Evolutionary conservation across 2,329 filamentous ascomycete species (phyloP).

Genomic region (Monosporascus ibericus): DNA sequence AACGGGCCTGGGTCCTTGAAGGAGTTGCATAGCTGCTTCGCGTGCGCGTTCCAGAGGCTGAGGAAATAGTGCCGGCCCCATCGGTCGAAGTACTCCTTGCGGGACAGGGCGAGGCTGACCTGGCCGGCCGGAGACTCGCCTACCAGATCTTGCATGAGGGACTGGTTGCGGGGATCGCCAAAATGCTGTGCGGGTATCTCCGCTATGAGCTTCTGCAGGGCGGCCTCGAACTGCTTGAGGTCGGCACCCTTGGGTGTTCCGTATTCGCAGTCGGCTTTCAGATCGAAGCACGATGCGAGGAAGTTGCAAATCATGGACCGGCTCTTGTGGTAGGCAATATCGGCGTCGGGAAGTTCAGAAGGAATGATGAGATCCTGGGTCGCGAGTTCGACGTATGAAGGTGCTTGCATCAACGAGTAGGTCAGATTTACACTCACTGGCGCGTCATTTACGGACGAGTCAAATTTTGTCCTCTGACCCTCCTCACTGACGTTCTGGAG

Average conservation of each 20-base stretch:
- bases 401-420: conserved; percentile 23
- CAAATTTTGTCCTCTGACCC: conserved; percentile 1
- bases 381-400: not conserved
- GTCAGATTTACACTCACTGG: conserved; percentile 28
- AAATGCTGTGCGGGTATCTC: conserved; percentile 27
- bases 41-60: conserved; percentile 49
- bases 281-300: conserved; percentile 37
- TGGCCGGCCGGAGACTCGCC: conserved; percentile 41
- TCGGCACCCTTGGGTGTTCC: conserved; percentile 2
- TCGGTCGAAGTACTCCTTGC: conserved; percentile 31
- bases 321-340: conserved; percentile 46
- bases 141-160: conserved; percentile 43
- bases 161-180: conserved; percentile 34
- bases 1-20: conserved; percentile 57
- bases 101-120: conserved; percentile 40
- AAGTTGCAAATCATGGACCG: conserved; percentile 45
- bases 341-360: conserved; percentile 22
- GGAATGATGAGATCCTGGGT: conserved; percentile 12
- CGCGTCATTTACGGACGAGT: conserved; percentile 8
- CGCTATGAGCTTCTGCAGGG: conserved; percentile 25
- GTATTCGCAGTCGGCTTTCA: conserved; percentile 33
- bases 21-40: conserved; percentile 51
- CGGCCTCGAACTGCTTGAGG: conserved; percentile 8
- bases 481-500: conserved; percentile 26
- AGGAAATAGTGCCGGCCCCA: conserved; percentile 57